A percentile compares a stretch with the other conserved stretches of the same genome.
Conservation (phyloP, 1,284 basidiomycete species). For the Anthracocystis panici-leucophaei region DNA sequence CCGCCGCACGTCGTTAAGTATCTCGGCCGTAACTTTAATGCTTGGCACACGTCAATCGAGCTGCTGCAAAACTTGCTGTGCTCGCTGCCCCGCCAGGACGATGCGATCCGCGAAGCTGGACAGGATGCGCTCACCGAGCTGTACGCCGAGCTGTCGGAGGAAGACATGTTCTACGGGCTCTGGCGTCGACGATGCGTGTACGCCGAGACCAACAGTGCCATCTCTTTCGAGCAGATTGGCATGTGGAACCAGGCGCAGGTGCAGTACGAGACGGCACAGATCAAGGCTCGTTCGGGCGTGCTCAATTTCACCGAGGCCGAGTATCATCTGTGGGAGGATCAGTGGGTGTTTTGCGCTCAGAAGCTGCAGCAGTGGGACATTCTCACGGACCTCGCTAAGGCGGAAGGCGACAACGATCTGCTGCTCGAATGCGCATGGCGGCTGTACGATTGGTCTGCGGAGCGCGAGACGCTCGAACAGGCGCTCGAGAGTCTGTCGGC, state of each 20-base stretch:
- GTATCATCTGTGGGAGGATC: conserved; percentile 98
- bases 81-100: conserved; percentile 77
- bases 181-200: conserved; percentile 91
- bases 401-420: conserved; percentile 91
- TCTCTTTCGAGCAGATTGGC: conserved; percentile 96
- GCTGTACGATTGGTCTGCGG: conserved; percentile 85
- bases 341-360: conserved; percentile 95
- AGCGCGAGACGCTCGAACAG: conserved; percentile 84
- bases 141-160: conserved; percentile 94
- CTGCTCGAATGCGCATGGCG: conserved; percentile 97
- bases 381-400: conserved; percentile 80
- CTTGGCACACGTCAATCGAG: conserved; percentile 92
- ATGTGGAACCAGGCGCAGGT: conserved; percentile 94
- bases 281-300: conserved; percentile 82
- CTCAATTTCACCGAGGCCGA: conserved; percentile 95
- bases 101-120: conserved; percentile 82
- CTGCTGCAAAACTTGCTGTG: conserved; percentile 83
- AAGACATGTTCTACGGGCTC: conserved; percentile 96
- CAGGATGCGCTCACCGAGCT: conserved; percentile 93
- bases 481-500: conserved; percentile 86
- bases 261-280: conserved; percentile 91
- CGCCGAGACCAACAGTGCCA: conserved; percentile 88
- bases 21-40: conserved; percentile 93
- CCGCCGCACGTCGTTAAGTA: conserved; percentile 97
- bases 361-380: conserved; percentile 98